Evolutionary conservation across 1,284 basidiomycete species (phyloP).

Genomic region (Ustanciosporium gigantosporum): DNA sequence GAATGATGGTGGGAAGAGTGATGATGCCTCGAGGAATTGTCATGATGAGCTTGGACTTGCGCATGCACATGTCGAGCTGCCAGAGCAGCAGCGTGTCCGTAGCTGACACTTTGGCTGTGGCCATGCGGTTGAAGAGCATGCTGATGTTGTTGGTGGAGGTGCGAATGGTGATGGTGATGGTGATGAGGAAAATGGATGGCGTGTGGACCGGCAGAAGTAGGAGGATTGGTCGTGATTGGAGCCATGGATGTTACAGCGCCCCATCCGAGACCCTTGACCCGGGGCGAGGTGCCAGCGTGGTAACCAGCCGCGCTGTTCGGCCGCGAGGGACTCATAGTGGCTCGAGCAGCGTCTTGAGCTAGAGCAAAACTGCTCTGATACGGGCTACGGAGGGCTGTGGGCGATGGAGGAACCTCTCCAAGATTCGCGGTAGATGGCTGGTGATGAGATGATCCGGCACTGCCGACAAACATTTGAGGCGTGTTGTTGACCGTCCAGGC

Average conservation of each 20-base stretch:
- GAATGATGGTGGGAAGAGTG: conserved; percentile 6
- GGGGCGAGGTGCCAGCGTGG: conserved; percentile 43
- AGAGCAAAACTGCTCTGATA: conserved; percentile 29
- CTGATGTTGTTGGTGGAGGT: not conserved
- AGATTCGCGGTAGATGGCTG: conserved; percentile 1
- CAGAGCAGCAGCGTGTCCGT: conserved; percentile 32
- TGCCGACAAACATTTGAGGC: conserved; percentile 36
- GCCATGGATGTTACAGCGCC: conserved; percentile 48
- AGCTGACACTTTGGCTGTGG: conserved; percentile 25
- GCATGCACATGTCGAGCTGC: conserved; percentile 7
- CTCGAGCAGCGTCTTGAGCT: conserved; percentile 32
- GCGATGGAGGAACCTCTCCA: conserved; percentile 19
- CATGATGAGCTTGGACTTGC: conserved; percentile 3
- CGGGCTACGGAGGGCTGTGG: conserved; percentile 30
- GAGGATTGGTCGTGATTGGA: not conserved
- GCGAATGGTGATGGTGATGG: not conserved
- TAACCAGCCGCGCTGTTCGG: conserved; percentile 34
- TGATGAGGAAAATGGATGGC: no score
- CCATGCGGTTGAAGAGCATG: not conserved
- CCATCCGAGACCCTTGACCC: conserved; percentile 48
- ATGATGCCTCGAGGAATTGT: not conserved
- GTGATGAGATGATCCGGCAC: conserved; percentile 32
- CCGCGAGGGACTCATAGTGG: conserved; percentile 22
- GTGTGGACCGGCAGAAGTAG: not conserved
- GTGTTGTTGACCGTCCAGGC: conserved; percentile 25